These are phyloP conservation scores for Grigorovia jiainica DNA, from an alignment of 805 yeast species.

Conservation along the genomic window DNA sequence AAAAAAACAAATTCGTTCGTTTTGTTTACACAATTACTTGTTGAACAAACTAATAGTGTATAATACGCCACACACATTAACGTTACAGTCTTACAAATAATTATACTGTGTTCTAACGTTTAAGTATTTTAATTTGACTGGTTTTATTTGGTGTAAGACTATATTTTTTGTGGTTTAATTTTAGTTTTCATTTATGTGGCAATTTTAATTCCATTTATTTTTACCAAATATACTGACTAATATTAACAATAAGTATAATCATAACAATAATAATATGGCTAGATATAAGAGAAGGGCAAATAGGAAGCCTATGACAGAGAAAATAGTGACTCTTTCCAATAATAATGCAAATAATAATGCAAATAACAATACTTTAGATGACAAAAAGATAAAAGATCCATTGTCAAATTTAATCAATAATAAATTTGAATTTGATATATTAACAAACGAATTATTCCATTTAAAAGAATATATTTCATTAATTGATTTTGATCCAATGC, in stretches of 20 bases:
- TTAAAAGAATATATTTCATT: slow-evolving; percentile 51
- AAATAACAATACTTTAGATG: neutral
- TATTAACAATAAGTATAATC: neutral
- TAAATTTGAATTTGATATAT: slow-evolving; percentile 37
- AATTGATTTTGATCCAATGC: slow-evolving; percentile 50
- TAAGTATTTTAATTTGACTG: neutral
- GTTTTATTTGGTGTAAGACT: neutral
- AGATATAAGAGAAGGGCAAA: slow-evolving; percentile 1
- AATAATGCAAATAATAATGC: neutral
- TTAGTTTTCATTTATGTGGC: neutral
- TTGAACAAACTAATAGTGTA: neutral
- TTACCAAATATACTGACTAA: no score
- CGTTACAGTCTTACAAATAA: neutral
- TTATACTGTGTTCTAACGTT: neutral
- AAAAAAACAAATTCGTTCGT: no score
- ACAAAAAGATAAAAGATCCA: slow-evolving; percentile 14
- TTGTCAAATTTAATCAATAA: slow-evolving; percentile 40
- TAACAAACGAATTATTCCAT: slow-evolving; percentile 56
- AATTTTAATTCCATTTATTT: neutral
- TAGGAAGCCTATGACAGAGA: neutral
- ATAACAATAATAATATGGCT: slow-evolving; percentile 1
- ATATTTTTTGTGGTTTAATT: no score
- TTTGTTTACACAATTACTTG: no score
- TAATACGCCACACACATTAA: neutral
- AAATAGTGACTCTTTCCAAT: neutral